Percentiles rank a stretch among this genome's conserved stretches.
These are phyloP conservation scores for Aspergillus fumigatus DNA, from an alignment of 2,329 filamentous ascomycete species.

Conservation along the genomic window DNA sequence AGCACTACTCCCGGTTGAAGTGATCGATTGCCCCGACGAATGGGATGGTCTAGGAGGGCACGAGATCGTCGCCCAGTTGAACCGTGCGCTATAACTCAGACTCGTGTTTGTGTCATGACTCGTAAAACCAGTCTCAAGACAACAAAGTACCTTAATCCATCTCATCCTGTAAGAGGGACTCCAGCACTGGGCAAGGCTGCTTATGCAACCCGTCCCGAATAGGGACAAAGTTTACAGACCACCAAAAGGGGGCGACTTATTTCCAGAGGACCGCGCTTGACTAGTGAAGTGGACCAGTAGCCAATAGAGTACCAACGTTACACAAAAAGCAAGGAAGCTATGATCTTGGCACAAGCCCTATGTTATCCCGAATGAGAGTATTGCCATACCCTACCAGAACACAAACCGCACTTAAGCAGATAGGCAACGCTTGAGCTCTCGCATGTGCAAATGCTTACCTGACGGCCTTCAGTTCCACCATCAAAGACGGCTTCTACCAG, in stretches of 20 bases:
- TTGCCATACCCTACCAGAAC: neutral
- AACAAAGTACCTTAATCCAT: neutral
- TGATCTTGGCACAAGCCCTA: neutral
- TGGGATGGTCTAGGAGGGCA: neutral
- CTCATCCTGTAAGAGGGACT: neutral
- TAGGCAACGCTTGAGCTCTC: neutral
- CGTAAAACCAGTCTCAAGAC: neutral
- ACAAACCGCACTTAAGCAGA: neutral
- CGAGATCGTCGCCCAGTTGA: neutral
- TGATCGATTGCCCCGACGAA: neutral
- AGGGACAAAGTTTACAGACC: neutral
- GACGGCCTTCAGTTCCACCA: neutral
- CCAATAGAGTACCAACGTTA: neutral
- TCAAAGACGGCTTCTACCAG: constrained; percentile 4
- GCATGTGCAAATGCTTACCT: neutral
- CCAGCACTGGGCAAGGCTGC: neutral
- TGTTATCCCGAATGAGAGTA: neutral
- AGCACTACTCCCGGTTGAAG: no score
- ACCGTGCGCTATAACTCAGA: neutral
- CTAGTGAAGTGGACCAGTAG: neutral
- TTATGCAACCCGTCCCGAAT: neutral
- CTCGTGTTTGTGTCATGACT: neutral
- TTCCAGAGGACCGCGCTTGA: neutral
- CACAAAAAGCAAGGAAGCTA: neutral
- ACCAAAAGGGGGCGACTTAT: neutral